Conservation (phyloP, 176 grass and related monocot genomes). For the Olyra latifolia region DNA sequence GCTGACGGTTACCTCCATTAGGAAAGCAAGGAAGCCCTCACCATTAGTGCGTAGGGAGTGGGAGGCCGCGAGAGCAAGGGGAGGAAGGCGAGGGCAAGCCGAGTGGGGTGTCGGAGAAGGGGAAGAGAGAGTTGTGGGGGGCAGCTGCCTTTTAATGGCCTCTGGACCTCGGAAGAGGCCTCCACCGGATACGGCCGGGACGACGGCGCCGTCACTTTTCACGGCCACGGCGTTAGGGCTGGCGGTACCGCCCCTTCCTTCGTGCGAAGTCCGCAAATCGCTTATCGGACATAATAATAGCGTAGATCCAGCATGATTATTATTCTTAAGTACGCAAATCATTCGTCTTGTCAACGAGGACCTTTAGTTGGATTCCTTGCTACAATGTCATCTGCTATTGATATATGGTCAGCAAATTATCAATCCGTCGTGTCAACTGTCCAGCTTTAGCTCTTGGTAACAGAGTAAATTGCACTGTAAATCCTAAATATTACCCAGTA, state of each 20-base stretch:
- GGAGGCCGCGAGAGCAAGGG: not conserved
- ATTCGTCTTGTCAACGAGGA: not conserved
- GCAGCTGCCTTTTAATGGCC: conserved; percentile 48
- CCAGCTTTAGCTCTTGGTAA: not conserved
- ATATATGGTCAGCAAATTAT: not conserved
- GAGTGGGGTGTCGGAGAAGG: conserved; percentile 14
- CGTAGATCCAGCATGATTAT: not conserved
- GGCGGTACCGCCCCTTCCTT: not conserved
- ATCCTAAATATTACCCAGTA: too few relatives aligned
- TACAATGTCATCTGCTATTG: not conserved
- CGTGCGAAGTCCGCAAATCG: not conserved
- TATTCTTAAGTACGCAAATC: not conserved
- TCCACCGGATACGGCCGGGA: conserved; percentile 62
- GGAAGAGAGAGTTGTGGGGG: conserved; percentile 10
- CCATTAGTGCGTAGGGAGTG: not conserved
- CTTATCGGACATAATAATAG: not conserved
- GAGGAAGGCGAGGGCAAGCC: conserved; percentile 30
- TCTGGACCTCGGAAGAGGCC: conserved; percentile 26
- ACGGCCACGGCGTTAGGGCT: conserved; percentile 43
- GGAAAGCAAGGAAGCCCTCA: not conserved
- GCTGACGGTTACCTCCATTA: conserved; percentile 16
- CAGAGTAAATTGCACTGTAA: too few relatives aligned
- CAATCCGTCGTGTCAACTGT: not conserved
- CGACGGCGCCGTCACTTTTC: conserved; percentile 31
- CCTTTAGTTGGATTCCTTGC: not conserved